Base-by-base conservation (phyloP, 192 early-diverging fungal species). In the Funneliformis mosseae region DNA sequence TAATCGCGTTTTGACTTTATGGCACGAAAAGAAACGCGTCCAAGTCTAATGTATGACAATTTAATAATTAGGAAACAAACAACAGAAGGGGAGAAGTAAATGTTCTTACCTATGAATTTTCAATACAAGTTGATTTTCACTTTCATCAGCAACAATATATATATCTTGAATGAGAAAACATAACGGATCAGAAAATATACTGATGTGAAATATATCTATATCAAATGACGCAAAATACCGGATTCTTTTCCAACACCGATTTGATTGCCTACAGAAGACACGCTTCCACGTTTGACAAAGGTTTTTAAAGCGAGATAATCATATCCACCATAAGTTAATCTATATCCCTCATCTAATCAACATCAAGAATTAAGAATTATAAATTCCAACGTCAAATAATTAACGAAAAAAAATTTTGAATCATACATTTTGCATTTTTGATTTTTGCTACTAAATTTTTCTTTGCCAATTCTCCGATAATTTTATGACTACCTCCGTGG, bases 171-270 rank as follows among this genome's bases (percentile, higher is more conserved):
- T n/a, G 39, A 70, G 9, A 38, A 18, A 10, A 3, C 3, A n/a
- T n/a, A 16, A 55, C 5, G 27, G 38, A 70, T 23, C n/a, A 18
- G 74, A 59, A 78, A 38, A 50, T 28, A 16, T 25, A 38, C 41
- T 8, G 41, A 67, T 33, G 28, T 5, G 39, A 11, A 3, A 81
- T 14, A 27, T 21, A 28, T 75, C 11, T 16, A 82, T 27, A 27
- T 21, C n/a, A 50, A 8, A 38, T n/a, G 3, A 41, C 25, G 23
- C 16, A 27, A 9, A 33, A 48, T 16, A 88, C 88, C 90, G 5
- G 97, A 98, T 85, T 99, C 98, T 85, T 99, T 99, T 63, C 98
- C 98, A 8, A 99, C 97, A 84, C 98, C 98, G 83, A 99, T 99
- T 87, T 98, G 97, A 87, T 99, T 98, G 23, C 98, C 98, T 6